phyloP scores from a whole-genome alignment of 169 alveolate genomes.

The Plasmodium inui region DNA sequence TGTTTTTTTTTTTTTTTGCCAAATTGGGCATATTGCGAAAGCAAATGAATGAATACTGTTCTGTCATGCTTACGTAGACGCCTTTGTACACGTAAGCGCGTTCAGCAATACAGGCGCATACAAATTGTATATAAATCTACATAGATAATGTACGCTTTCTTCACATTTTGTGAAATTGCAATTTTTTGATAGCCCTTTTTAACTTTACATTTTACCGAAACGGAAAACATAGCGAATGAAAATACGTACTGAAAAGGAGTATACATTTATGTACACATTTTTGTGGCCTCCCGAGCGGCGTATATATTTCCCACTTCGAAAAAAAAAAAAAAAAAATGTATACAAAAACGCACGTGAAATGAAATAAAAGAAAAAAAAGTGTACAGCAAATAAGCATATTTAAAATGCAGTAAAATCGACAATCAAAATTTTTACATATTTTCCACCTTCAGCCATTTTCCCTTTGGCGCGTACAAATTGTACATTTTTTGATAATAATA shows the following conservation, averaged over 20 bases:
- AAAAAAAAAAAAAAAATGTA: not conserved
- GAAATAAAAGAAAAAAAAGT: not conserved
- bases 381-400: not conserved
- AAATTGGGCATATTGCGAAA: not conserved
- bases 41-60: not conserved
- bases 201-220: not conserved
- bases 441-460: not conserved
- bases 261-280: not conserved
- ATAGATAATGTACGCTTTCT: not conserved
- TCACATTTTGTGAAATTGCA: not conserved
- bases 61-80: not conserved
- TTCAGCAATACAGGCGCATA: not conserved
- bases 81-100: not conserved
- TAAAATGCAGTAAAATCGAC: not conserved
- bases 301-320: not conserved
- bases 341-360: not conserved
- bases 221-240: not conserved
- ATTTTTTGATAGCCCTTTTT: not conserved
- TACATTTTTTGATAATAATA: not conserved
- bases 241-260: not conserved
- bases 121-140: not conserved
- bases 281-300: not conserved
- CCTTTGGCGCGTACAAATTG: not conserved
- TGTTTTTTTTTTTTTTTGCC: not conserved
- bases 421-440: not conserved